Percentiles rank a stretch among this genome's conserved stretches.
phyloP scores from a whole-genome alignment of 202 grass and related monocot species.

The Panicum hallii region DNA sequence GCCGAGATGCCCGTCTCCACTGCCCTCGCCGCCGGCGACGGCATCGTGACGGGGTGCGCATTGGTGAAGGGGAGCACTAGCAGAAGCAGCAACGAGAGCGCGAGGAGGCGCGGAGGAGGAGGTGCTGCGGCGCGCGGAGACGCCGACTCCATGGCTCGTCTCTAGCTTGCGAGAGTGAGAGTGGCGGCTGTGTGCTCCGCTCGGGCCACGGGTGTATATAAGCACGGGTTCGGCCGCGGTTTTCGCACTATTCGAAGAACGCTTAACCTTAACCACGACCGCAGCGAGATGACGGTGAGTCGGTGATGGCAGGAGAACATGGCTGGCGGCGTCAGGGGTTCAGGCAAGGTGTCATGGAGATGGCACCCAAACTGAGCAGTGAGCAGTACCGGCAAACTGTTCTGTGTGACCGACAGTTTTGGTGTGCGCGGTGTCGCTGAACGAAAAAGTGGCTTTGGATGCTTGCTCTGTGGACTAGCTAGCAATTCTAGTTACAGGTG shows the following conservation, averaged over 20 bases:
- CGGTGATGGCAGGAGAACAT: neutral
- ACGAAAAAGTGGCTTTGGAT: slow-evolving; percentile 19
- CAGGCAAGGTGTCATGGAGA: neutral
- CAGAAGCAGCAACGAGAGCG: neutral
- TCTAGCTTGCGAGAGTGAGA: neutral
- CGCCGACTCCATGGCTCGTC: slow-evolving; percentile 35
- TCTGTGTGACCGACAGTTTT: neutral
- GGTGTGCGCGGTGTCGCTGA: neutral
- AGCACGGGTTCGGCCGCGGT: neutral
- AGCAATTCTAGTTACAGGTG: neutral
- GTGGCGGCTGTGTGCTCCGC: neutral
- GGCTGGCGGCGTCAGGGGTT: too few relatives aligned
- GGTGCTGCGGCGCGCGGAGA: neutral
- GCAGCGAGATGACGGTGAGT: neutral
- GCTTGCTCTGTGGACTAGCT: neutral
- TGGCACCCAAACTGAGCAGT: neutral
- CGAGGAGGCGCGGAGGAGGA: slow-evolving; percentile 17
- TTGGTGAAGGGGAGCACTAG: slow-evolving; percentile 5
- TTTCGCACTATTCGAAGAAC: neutral
- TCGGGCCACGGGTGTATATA: neutral
- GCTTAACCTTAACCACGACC: neutral
- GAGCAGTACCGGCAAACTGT: too few relatives aligned
- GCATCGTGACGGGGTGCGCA: slow-evolving; percentile 9
- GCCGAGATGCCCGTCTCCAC: slow-evolving; percentile 1
- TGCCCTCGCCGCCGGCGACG: neutral